These are phyloP conservation scores for Leishmania braziliensis DNA, from an alignment of 208 protist species.

Conservation along the genomic window DNA sequence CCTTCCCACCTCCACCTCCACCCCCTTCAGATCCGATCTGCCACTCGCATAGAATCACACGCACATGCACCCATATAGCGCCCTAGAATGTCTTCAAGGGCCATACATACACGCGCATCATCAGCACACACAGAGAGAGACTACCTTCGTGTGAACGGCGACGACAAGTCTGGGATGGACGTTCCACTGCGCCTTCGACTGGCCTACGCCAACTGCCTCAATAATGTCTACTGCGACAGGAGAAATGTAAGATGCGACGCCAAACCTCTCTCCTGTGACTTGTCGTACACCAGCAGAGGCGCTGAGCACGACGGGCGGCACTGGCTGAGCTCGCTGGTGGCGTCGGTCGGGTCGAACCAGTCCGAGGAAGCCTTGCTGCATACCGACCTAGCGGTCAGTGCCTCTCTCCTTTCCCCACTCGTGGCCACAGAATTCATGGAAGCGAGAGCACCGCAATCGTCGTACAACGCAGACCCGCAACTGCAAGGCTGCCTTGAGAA, in stretches of 20 bases:
- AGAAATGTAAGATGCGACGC: not conserved
- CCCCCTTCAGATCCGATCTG: not conserved
- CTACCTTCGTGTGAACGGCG: not conserved
- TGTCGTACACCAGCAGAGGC: not conserved
- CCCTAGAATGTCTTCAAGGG: not conserved
- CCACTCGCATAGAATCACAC: not conserved
- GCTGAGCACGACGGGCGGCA: not conserved
- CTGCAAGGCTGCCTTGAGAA: not conserved
- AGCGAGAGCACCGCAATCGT: not conserved
- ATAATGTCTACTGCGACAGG: constrained; percentile 28
- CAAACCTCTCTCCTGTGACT: not conserved
- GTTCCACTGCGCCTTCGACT: constrained; percentile 46
- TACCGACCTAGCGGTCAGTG: not conserved
- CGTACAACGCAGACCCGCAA: not conserved
- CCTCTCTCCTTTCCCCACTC: not conserved
- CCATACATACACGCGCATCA: not conserved
- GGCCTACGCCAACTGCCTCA: constrained; percentile 31
- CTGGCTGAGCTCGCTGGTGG: constrained; percentile 13
- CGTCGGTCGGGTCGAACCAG: not conserved
- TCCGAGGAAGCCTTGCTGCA: not conserved
- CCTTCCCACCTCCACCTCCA: not conserved
- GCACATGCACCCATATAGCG: not conserved
- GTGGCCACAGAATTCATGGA: not conserved
- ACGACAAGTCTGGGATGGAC: constrained; percentile 8
- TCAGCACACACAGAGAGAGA: not conserved